These are phyloP conservation scores for Botryobasidium botryosum DNA, from an alignment of 768 basidiomycete species.

Conservation along the genomic window DNA sequence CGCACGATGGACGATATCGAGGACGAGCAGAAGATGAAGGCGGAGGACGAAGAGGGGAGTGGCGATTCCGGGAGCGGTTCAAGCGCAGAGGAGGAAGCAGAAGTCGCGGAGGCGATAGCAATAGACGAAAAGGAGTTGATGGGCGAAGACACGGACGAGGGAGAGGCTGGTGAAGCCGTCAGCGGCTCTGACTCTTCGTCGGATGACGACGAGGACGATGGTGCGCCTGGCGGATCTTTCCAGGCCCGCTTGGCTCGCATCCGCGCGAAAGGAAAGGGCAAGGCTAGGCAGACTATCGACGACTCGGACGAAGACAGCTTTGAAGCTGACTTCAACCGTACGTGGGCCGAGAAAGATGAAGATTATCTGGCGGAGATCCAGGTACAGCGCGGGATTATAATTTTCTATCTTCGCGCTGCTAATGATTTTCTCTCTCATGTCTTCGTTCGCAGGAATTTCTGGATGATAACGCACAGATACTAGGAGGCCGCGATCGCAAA, in stretches of 20 bases:
- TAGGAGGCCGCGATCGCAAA: slow-evolving; percentile 30
- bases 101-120: slow-evolving; percentile 8
- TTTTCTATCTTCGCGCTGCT: neutral
- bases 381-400: neutral
- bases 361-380: slow-evolving; percentile 1
- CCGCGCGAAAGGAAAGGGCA: slow-evolving; percentile 8
- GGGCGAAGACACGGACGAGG: neutral
- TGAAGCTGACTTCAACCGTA: slow-evolving; percentile 17
- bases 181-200: no score
- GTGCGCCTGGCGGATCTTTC: slow-evolving; percentile 14
- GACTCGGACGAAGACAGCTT: slow-evolving; percentile 17
- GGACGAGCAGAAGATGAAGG: slow-evolving; percentile 32
- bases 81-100: slow-evolving; percentile 9
- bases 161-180: no score
- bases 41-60: slow-evolving; percentile 34
- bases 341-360: slow-evolving; percentile 9
- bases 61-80: slow-evolving; percentile 18
- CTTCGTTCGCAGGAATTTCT: slow-evolving; percentile 46
- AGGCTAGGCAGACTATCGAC: slow-evolving; percentile 17
- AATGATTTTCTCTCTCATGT: neutral
- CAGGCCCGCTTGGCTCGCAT: slow-evolving; percentile 6
- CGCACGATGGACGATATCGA: slow-evolving; percentile 52
- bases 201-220: slow-evolving; percentile 27
- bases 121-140: no score
- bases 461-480: slow-evolving; percentile 38